Conservation (phyloP, 148 eudicot species). For the Camellia sinensis region DNA sequence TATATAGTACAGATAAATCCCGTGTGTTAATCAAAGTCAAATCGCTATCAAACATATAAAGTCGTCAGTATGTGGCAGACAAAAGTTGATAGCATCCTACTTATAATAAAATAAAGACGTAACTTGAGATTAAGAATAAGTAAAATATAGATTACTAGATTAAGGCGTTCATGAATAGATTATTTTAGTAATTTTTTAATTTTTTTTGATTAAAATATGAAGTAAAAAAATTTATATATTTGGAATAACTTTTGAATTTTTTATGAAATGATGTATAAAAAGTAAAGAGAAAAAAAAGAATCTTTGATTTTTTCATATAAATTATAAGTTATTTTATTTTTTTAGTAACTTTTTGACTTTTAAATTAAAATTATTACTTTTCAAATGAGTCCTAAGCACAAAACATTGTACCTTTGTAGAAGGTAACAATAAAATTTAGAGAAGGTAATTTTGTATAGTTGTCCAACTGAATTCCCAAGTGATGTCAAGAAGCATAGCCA, state of each 20-base stretch:
- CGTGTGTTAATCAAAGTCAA: constrained; percentile 29
- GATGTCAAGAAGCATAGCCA: neutral
- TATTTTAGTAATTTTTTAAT: no score
- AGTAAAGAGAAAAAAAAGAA: no score
- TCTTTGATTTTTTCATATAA: no score
- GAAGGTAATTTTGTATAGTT: neutral
- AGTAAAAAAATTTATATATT: no score
- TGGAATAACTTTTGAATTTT: no score
- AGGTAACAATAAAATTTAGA: neutral
- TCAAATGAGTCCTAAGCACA: neutral
- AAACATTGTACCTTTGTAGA: constrained; percentile 14
- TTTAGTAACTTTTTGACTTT: no score
- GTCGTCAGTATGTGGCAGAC: constrained; percentile 12
- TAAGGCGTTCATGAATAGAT: neutral
- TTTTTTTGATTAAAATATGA: no score
- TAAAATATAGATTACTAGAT: neutral
- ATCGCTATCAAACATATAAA: constrained; percentile 26
- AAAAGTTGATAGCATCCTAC: constrained; percentile 7
- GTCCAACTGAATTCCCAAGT: neutral
- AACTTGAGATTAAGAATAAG: constrained; percentile 11
- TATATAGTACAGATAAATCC: no score
- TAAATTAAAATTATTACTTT: no score
- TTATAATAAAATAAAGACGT: neutral
- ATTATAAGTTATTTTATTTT: no score
- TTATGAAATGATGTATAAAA: no score